phyloP scores from a whole-genome alignment of 2,329 filamentous ascomycete species.

The Lasiodiplodia sp. region DNA sequence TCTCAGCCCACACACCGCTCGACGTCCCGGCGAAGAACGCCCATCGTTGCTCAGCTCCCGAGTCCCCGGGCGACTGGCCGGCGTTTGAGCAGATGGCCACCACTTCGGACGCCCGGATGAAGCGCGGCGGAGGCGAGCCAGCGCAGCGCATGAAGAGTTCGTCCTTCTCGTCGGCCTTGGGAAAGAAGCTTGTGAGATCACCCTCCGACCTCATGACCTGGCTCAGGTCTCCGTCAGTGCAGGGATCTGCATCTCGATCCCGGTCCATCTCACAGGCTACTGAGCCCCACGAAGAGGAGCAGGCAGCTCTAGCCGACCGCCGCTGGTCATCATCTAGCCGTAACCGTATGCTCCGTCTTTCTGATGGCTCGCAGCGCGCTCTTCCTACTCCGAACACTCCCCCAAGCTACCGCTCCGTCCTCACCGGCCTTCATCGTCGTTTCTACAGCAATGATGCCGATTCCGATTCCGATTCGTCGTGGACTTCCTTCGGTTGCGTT shows the following conservation, averaged over 20 bases:
- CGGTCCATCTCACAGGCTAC: slow-evolving; percentile 15
- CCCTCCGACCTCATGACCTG: slow-evolving; percentile 19
- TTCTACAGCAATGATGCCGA: slow-evolving; percentile 7
- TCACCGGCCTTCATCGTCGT: slow-evolving; percentile 9
- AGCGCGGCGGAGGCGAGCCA: not conserved
- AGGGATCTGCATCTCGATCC: slow-evolving; percentile 5
- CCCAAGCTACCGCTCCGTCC: not conserved
- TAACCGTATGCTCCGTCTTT: slow-evolving; percentile 12
- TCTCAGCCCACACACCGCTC: not conserved
- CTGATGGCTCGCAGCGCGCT: slow-evolving; percentile 21
- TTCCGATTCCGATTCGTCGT: slow-evolving; percentile 22
- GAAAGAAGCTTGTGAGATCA: slow-evolving; percentile 8
- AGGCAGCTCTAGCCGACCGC: not conserved
- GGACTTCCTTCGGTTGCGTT: slow-evolving; percentile 24
- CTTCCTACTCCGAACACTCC: not conserved
- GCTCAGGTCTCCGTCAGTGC: slow-evolving; percentile 7
- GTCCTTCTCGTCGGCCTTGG: slow-evolving; percentile 9
- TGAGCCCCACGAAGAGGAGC: slow-evolving; percentile 13
- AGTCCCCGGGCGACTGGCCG: not conserved
- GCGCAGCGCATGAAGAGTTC: slow-evolving; percentile 10
- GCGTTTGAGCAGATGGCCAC: not conserved
- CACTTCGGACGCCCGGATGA: not conserved
- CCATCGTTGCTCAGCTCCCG: not conserved
- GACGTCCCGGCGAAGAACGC: not conserved
- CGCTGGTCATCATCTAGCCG: slow-evolving; percentile 18